Evolutionary conservation across 495 filamentous ascomycete genomes (phyloP).

Genomic region (Neurospora cerealis): DNA sequence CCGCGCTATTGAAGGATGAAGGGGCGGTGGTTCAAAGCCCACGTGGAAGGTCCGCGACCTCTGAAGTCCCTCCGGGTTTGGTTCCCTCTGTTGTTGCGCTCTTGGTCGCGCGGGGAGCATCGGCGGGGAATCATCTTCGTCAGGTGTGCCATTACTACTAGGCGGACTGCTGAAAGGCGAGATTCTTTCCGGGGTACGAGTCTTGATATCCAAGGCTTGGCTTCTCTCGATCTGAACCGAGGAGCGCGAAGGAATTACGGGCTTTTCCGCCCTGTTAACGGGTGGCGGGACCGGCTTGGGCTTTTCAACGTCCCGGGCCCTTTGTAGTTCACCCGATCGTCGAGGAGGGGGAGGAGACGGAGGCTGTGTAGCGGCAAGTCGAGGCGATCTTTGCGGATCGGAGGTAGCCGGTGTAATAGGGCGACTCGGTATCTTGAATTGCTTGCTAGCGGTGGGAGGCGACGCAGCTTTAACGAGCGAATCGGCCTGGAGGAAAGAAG

Average conservation of each 20-base stretch:
- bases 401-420: conserved; percentile 35
- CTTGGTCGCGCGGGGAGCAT: conserved; percentile 32
- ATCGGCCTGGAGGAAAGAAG: conserved; percentile 36
- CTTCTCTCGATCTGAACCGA: conserved; percentile 16
- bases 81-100: conserved; percentile 10
- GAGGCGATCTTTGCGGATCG: conserved; percentile 36
- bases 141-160: conserved; percentile 56
- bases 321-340: conserved; percentile 39
- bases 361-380: conserved; percentile 29
- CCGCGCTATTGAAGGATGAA: conserved; percentile 37
- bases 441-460: conserved; percentile 38
- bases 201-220: conserved; percentile 22
- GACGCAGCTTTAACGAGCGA: conserved; percentile 39
- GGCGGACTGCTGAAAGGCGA: conserved; percentile 92
- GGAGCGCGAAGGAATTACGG: conserved; percentile 43
- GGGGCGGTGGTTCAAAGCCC: conserved; percentile 37
- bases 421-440: conserved; percentile 43
- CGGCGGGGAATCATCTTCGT: conserved; percentile 33
- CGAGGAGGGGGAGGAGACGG: conserved; percentile 46
- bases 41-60: conserved; percentile 20
- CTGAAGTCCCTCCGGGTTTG: conserved; percentile 7
- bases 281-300: conserved; percentile 45
- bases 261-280: conserved; percentile 74
- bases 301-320: conserved; percentile 31
- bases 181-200: conserved; percentile 29